A percentile compares a stretch with the other conserved stretches of the same genome.
Conservation (phyloP, 306 rosid genomes). For the Pyrus pyrifolia region DNA sequence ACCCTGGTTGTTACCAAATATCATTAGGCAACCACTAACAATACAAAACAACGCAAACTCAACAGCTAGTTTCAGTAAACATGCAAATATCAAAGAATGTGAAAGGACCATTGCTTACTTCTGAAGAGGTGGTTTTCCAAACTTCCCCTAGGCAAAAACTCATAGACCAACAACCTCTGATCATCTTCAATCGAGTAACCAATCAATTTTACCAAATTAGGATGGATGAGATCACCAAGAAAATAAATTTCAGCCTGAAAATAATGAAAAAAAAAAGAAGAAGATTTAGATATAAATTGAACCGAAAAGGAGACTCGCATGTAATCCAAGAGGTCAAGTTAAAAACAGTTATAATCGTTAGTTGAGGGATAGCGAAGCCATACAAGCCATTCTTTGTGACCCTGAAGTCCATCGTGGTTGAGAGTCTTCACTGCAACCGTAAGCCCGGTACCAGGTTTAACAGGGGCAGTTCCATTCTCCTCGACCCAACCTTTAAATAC, state of each 20-base stretch:
- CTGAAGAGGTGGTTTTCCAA: conserved; percentile 98
- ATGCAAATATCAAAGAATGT: conserved; percentile 11
- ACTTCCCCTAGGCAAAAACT: conserved; percentile 98
- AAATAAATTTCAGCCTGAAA: conserved; percentile 87
- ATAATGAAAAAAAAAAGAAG: not conserved
- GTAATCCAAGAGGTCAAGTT: not conserved
- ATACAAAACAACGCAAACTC: conserved; percentile 7
- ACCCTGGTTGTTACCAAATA: conserved; percentile 51
- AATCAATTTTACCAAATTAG: conserved; percentile 81
- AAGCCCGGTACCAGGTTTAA: conserved; percentile 95
- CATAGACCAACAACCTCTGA: conserved; percentile 80
- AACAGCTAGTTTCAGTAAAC: not conserved
- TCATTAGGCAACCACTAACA: conserved; percentile 17
- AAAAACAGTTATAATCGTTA: not conserved
- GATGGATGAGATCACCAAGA: conserved; percentile 87
- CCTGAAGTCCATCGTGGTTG: conserved; percentile 94
- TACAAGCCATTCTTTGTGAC: conserved; percentile 99
- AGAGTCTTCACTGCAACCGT: conserved; percentile 97
- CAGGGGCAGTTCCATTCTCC: conserved; percentile 94
- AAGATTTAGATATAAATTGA: conserved; percentile 11
- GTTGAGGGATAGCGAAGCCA: conserved; percentile 7
- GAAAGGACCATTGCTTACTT: conserved; percentile 46
- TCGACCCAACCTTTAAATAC: conserved; percentile 99
- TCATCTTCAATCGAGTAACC: conserved; percentile 97
- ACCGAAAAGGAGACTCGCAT: not conserved